phyloP scores from a whole-genome alignment of 495 filamentous ascomycete species.

The Aspergillus ellipticus region DNA sequence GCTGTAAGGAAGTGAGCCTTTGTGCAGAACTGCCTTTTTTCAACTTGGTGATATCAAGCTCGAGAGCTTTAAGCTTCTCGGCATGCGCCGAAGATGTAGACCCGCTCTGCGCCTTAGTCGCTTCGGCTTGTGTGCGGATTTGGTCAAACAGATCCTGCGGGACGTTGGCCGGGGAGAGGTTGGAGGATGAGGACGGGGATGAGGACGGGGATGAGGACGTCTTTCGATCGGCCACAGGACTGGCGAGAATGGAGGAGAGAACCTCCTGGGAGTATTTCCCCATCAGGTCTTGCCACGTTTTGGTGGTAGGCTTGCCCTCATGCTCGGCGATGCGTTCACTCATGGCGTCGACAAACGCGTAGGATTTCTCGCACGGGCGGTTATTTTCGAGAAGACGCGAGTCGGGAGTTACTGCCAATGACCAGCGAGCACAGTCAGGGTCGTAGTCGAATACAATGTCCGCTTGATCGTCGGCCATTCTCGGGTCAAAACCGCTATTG shows the following conservation, averaged over 20 bases:
- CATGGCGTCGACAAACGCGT: conserved; percentile 28
- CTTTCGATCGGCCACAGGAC: too few species aligned
- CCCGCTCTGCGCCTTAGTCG: not conserved
- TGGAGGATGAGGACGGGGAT: conserved; percentile 1
- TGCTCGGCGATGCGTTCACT: conserved; percentile 25
- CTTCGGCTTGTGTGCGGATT: too few species aligned
- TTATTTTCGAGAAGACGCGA: conserved; percentile 15
- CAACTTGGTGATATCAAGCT: too few species aligned
- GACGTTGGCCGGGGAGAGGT: not conserved
- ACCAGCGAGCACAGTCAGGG: conserved; percentile 25
- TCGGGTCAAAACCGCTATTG: conserved; percentile 34
- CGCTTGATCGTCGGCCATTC: conserved; percentile 20
- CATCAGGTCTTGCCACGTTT: conserved; percentile 21
- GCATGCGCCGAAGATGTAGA: too few species aligned
- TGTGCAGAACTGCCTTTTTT: too few species aligned
- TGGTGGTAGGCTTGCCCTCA: conserved; percentile 11
- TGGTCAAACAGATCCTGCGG: not conserved
- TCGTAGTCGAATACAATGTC: conserved; percentile 29
- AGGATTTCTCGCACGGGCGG: conserved; percentile 35
- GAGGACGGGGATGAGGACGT: conserved; percentile 24
- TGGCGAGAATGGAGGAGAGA: conserved; percentile 20
- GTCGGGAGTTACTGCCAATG: conserved; percentile 17
- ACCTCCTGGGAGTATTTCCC: conserved; percentile 27
- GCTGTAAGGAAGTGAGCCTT: not conserved
- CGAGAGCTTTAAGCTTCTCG: too few species aligned